Conservation (phyloP, 306 rosid species). For the Fragaria iinumae region DNA sequence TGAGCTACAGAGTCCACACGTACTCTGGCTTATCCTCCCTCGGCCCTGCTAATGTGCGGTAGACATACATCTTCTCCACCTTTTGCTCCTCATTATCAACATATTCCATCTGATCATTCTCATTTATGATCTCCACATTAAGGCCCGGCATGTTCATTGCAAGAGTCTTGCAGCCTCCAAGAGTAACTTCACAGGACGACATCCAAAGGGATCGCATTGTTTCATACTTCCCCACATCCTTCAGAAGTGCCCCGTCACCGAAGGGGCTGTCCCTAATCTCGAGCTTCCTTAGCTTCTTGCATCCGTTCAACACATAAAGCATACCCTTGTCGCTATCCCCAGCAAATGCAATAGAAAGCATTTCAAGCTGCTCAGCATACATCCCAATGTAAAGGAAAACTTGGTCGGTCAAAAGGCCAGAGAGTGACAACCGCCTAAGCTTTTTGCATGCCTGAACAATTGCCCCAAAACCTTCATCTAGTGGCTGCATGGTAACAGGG, state of each 20-base stretch:
- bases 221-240: slow-evolving; percentile 94
- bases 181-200: slow-evolving; percentile 87
- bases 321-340: slow-evolving; percentile 86
- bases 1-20: slow-evolving; percentile 80
- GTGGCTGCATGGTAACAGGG: slow-evolving; percentile 61
- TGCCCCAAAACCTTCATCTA: slow-evolving; percentile 97
- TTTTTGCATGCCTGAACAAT: slow-evolving; percentile 82
- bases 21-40: slow-evolving; percentile 83
- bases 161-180: slow-evolving; percentile 69
- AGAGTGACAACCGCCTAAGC: slow-evolving; percentile 73
- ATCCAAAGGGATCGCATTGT: slow-evolving; percentile 99
- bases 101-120: slow-evolving; percentile 45
- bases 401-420: slow-evolving; percentile 65
- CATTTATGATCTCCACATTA: slow-evolving; percentile 85
- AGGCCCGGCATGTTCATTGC: slow-evolving; percentile 78
- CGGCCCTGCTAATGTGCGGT: slow-evolving; percentile 72
- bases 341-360: slow-evolving; percentile 90
- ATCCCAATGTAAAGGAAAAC: slow-evolving; percentile 88
- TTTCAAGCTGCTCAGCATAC: slow-evolving; percentile 90
- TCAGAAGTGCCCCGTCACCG: slow-evolving; percentile 72
- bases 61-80: slow-evolving; percentile 87
- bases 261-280: slow-evolving; percentile 92
- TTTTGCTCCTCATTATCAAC: slow-evolving; percentile 42
- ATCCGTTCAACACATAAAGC: slow-evolving; percentile 83
- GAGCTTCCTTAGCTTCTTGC: slow-evolving; percentile 93